These are phyloP conservation scores for Bombardia bombarda DNA, from an alignment of 495 filamentous ascomycete species.

Conservation along the genomic window DNA sequence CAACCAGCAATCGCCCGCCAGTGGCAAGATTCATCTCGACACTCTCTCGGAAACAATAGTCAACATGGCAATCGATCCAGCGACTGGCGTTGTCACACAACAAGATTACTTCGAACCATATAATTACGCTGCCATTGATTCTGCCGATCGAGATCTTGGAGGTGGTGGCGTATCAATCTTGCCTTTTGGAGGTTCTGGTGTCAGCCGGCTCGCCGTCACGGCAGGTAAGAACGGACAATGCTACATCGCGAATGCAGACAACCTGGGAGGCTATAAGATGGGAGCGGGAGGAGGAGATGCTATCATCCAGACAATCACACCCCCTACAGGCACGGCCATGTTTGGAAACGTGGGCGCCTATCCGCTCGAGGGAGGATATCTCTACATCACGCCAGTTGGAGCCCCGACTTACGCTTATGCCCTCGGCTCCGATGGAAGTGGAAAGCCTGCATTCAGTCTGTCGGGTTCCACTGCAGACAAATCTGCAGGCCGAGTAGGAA, in stretches of 20 bases:
- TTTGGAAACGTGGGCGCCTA: slow-evolving; percentile 12
- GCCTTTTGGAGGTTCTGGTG: slow-evolving; percentile 22
- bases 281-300: slow-evolving; percentile 12
- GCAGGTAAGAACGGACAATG: slow-evolving; percentile 29
- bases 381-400: slow-evolving; percentile 15
- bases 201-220: slow-evolving; percentile 21
- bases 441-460: slow-evolving; percentile 16
- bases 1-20: slow-evolving; percentile 7
- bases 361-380: slow-evolving; percentile 9
- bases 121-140: slow-evolving; percentile 8
- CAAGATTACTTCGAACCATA: slow-evolving; percentile 24
- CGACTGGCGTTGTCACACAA: slow-evolving; percentile 21
- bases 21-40: slow-evolving; percentile 8
- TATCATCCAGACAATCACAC: slow-evolving; percentile 30
- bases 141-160: slow-evolving; percentile 7
- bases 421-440: slow-evolving; percentile 20
- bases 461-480: slow-evolving; percentile 21
- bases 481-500: slow-evolving; percentile 26
- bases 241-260: slow-evolving; percentile 31
- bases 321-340: slow-evolving; percentile 12
- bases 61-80: slow-evolving; percentile 17
- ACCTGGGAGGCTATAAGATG: slow-evolving; percentile 27
- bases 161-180: slow-evolving; percentile 21
- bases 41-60: slow-evolving; percentile 20
- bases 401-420: slow-evolving; percentile 30